Percentiles rank a stretch among this genome's conserved stretches.
phyloP scores from a whole-genome alignment of 1,284 basidiomycete species.

The Ustilago lituana region DNA sequence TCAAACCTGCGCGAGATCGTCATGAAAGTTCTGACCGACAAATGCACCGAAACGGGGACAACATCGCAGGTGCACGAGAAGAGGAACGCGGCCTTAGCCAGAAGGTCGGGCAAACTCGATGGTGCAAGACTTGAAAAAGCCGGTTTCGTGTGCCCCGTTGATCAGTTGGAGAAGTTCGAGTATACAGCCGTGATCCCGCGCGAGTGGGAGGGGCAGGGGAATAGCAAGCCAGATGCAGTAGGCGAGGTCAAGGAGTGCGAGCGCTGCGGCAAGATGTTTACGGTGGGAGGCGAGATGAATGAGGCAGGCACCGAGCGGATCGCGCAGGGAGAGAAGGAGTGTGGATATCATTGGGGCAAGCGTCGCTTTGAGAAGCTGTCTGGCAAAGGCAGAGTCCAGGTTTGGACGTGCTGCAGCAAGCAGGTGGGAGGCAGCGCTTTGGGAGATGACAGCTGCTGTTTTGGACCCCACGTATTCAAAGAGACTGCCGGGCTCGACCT shows the following conservation, averaged over 20 bases:
- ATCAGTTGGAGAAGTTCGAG: slow-evolving; percentile 47
- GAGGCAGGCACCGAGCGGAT: slow-evolving; percentile 24
- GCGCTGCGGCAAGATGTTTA: slow-evolving; percentile 55
- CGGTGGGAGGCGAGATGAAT: slow-evolving; percentile 48
- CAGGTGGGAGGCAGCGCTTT: slow-evolving; percentile 45
- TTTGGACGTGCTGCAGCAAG: slow-evolving; percentile 62
- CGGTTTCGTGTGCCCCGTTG: slow-evolving; percentile 51
- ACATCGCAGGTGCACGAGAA: slow-evolving; percentile 48
- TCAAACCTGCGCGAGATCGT: slow-evolving; percentile 11
- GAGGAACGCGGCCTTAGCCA: slow-evolving; percentile 20
- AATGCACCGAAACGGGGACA: slow-evolving; percentile 55
- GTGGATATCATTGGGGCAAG: slow-evolving; percentile 59
- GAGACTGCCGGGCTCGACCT: slow-evolving; percentile 50
- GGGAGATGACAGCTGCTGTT: slow-evolving; percentile 54
- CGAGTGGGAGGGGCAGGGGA: slow-evolving; percentile 46
- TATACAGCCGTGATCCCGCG: slow-evolving; percentile 45
- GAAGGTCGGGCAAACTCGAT: slow-evolving; percentile 37
- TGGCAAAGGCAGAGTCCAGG: slow-evolving; percentile 39
- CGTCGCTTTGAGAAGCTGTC: slow-evolving; percentile 43
- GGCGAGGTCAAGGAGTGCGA: slow-evolving; percentile 57
- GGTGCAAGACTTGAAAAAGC: slow-evolving; percentile 35
- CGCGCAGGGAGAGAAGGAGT: slow-evolving; percentile 46
- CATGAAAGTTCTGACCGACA: slow-evolving; percentile 8
- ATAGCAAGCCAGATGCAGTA: slow-evolving; percentile 33
- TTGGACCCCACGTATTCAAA: slow-evolving; percentile 64